These are phyloP conservation scores for Oxalis stricta DNA, from an alignment of 441 rosid genomes.

Conservation along the genomic window DNA sequence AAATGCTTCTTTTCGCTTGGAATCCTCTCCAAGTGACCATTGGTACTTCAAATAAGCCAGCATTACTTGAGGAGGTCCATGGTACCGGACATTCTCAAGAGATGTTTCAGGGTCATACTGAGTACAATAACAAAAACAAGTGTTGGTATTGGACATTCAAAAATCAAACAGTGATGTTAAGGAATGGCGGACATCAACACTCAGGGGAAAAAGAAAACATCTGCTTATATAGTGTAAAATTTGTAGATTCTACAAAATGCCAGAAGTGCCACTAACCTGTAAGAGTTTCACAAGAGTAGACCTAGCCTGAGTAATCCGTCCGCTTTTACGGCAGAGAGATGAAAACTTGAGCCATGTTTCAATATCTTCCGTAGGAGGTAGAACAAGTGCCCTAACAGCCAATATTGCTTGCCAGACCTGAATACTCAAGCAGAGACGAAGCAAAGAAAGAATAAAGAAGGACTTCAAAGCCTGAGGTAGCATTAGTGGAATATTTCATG, in stretches of 20 bases:
- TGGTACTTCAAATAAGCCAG: conserved; percentile 90
- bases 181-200: no score
- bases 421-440: conserved; percentile 9
- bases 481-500: not conserved
- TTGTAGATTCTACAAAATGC: no score
- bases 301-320: conserved; percentile 94
- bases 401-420: conserved; percentile 96
- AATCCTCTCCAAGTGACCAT: conserved; percentile 99
- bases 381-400: conserved; percentile 88
- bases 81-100: conserved; percentile 59
- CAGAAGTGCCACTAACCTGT: conserved; percentile 43
- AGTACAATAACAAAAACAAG: conserved; percentile 12
- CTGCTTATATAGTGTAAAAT: no score
- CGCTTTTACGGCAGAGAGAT: conserved; percentile 83
- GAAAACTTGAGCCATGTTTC: conserved; percentile 98
- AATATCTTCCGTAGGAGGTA: conserved; percentile 90
- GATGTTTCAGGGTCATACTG: conserved; percentile 97
- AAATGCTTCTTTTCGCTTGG: conserved; percentile 92
- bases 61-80: conserved; percentile 98
- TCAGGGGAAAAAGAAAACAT: no score
- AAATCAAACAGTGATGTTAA: no score
- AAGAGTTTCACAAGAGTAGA: conserved; percentile 86
- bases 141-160: not conserved
- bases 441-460: conserved; percentile 1
- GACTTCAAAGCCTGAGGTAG: not conserved